A percentile compares a stretch with the other conserved stretches of the same genome.
Conservation (phyloP, 176 grass and related monocot species). For the Coix lacrymajobi region DNA sequence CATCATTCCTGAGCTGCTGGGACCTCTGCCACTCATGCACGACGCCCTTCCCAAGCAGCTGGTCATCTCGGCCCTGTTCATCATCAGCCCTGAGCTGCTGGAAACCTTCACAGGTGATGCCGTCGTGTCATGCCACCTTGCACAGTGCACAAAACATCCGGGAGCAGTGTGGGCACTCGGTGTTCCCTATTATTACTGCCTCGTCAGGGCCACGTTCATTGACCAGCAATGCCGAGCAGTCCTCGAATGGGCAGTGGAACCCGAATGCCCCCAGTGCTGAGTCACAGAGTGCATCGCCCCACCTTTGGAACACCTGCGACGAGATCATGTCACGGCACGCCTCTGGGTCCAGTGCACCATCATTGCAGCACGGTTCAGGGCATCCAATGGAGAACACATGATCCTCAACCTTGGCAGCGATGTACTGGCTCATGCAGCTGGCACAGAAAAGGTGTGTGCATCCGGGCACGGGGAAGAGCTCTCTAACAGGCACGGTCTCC, state of each 20-base stretch:
- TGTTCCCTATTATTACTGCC: conserved; percentile 10
- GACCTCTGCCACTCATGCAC: conserved; percentile 62
- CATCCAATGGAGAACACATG: conserved; percentile 39
- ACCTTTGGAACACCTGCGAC: conserved; percentile 25
- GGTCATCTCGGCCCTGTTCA: conserved; percentile 45
- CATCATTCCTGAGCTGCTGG: conserved; percentile 34
- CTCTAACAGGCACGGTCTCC: conserved; percentile 9
- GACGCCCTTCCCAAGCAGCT: conserved; percentile 50
- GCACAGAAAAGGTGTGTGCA: conserved; percentile 59
- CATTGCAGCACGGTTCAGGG: conserved; percentile 31
- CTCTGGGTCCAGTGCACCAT: conserved; percentile 36
- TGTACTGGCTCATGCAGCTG: conserved; percentile 51
- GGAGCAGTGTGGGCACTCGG: conserved; percentile 55
- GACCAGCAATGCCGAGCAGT: conserved; percentile 51
- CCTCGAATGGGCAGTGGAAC: conserved; percentile 68
- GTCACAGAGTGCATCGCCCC: conserved; percentile 50
- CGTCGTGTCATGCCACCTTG: conserved; percentile 63
- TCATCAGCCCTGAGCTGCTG: conserved; percentile 35
- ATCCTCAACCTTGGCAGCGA: conserved; percentile 45
- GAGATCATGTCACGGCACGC: conserved; percentile 44
- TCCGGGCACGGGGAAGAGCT: conserved; percentile 28
- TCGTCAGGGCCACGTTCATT: conserved; percentile 15
- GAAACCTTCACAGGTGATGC: conserved; percentile 37
- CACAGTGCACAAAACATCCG: conserved; percentile 59
- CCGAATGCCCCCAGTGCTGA: conserved; percentile 22